A percentile compares a stretch with the other conserved stretches of the same genome.
phyloP scores from a whole-genome alignment of 2,329 filamentous ascomycete species.

The Phaeophleospora eucalypticola region DNA sequence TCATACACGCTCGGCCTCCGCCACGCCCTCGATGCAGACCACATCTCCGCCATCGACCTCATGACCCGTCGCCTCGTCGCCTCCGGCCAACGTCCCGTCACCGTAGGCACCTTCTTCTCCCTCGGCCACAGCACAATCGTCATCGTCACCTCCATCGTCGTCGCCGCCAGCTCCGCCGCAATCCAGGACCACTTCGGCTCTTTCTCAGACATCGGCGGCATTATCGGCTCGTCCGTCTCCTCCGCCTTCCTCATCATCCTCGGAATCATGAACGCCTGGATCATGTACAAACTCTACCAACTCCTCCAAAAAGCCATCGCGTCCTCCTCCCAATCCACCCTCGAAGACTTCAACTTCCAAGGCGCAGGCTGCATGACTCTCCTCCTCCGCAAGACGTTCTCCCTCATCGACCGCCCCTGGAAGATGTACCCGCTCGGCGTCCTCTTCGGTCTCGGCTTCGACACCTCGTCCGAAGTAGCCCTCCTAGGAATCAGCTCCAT shows the following conservation, averaged over 20 bases:
- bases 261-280: slow-evolving; percentile 79
- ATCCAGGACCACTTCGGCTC: slow-evolving; percentile 74
- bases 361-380: slow-evolving; percentile 71
- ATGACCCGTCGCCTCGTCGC: slow-evolving; percentile 89
- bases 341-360: slow-evolving; percentile 60
- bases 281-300: slow-evolving; percentile 71
- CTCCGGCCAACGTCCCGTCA: slow-evolving; percentile 77
- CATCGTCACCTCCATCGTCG: slow-evolving; percentile 81
- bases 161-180: slow-evolving; percentile 84
- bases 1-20: slow-evolving; percentile 87
- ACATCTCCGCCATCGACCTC: slow-evolving; percentile 86
- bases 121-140: slow-evolving; percentile 94
- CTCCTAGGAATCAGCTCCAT: slow-evolving; percentile 86
- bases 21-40: slow-evolving; percentile 96
- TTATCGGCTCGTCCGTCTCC: slow-evolving; percentile 84
- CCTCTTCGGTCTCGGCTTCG: slow-evolving; percentile 84
- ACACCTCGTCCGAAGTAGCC: slow-evolving; percentile 91
- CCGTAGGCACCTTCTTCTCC: slow-evolving; percentile 91
- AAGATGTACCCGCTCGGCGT: slow-evolving; percentile 94
- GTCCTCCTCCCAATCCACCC: slow-evolving; percentile 31
- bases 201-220: slow-evolving; percentile 76
- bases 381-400: slow-evolving; percentile 71
- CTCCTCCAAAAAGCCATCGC: slow-evolving; percentile 61
- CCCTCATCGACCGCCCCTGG: slow-evolving; percentile 70
- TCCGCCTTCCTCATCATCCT: slow-evolving; percentile 78